Base-by-base conservation (phyloP, 2,329 filamentous ascomycete genomes). In the Capronia epimyces region DNA sequence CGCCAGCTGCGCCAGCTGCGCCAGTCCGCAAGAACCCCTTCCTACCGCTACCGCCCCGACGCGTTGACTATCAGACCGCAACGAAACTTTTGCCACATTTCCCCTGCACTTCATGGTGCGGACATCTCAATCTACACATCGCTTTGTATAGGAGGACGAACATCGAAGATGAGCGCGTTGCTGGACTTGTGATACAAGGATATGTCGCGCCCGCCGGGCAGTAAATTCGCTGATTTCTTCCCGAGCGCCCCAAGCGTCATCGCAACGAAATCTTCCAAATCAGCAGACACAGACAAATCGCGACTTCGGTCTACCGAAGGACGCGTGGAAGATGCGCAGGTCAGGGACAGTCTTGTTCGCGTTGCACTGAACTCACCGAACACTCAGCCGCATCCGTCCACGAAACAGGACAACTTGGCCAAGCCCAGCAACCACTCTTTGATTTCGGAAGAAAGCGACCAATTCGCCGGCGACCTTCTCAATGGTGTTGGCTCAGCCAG, bases 221-320 rank as follows among this genome's bases (percentile, higher is more conserved):
- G 50, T 48, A 83, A 84, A 74, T 90, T 89, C 78, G 86, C 85
- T 73, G 83, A 89, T 73, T 93, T 89, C 78, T 90, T 89, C 71
- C 86, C 86, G 62, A 82, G 84, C 67, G 87, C 86, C 66, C 86
- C 87, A 62, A 80, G 81, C 63, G 82, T 81, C 58, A 69, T 77
- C 49, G 34, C 70, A 73, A 58, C 67, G 45, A 73, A 73, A 69
- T 70, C 65, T 67, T 65, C 58, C 69, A 69, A 61, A 62, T 65
- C 46, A 76, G 78, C 59, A 76, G 76, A 66, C 79, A 83, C 67
- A 75, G 80, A 53, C 40, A 43, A 44, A 52, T 39, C 42, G 41
- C 51, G 34, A 15, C 31, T 31, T 25, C 44, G 45, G 31, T 24
- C 42, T 43, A 27, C 43, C 43, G 47, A 50, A 34, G 53, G 52